A percentile compares a stretch with the other conserved stretches of the same genome.
These are phyloP conservation scores for Pelagomonas calceolata DNA, from an alignment of 108 stramenopile genomes.

Conservation along the genomic window DNA sequence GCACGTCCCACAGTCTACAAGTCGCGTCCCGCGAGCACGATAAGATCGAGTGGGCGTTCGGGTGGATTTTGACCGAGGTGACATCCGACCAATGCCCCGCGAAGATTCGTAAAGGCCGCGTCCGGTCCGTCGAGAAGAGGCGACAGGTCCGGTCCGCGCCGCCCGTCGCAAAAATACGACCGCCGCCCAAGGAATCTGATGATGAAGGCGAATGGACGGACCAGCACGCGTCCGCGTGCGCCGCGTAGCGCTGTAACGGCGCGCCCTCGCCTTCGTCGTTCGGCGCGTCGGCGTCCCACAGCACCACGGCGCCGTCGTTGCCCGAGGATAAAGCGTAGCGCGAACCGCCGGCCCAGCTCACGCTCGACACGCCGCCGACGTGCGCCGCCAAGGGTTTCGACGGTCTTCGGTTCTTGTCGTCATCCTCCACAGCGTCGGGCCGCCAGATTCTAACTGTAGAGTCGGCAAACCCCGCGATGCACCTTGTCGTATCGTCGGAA, in stretches of 20 bases:
- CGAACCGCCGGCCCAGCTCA: slow-evolving; percentile 71
- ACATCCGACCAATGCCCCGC: slow-evolving; percentile 80
- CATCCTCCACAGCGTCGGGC: not conserved
- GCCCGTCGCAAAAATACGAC: slow-evolving; percentile 92
- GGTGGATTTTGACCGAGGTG: slow-evolving; percentile 77
- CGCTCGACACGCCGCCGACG: slow-evolving; percentile 57
- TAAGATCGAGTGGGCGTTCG: slow-evolving; percentile 83
- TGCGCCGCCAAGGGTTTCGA: not conserved
- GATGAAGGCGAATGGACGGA: not conserved
- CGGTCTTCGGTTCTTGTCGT: not conserved
- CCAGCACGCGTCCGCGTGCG: not conserved
- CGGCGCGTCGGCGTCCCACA: slow-evolving; percentile 73
- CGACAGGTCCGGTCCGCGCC: slow-evolving; percentile 77
- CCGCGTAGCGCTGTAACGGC: not conserved
- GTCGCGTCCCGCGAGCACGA: slow-evolving; percentile 84
- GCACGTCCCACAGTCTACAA: slow-evolving; percentile 85
- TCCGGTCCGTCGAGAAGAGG: slow-evolving; percentile 84
- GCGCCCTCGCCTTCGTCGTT: slow-evolving; percentile 18
- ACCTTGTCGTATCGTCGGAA: not conserved
- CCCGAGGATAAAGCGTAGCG: slow-evolving; percentile 65
- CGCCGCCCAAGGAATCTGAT: slow-evolving; percentile 35
- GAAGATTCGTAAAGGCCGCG: slow-evolving; percentile 73
- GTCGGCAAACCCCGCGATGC: not conserved
- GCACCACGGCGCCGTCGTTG: slow-evolving; percentile 64
- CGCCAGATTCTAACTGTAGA: not conserved